These are phyloP conservation scores for Claviceps pusilla DNA, from an alignment of 2,329 filamentous ascomycete genomes.

Conservation along the genomic window DNA sequence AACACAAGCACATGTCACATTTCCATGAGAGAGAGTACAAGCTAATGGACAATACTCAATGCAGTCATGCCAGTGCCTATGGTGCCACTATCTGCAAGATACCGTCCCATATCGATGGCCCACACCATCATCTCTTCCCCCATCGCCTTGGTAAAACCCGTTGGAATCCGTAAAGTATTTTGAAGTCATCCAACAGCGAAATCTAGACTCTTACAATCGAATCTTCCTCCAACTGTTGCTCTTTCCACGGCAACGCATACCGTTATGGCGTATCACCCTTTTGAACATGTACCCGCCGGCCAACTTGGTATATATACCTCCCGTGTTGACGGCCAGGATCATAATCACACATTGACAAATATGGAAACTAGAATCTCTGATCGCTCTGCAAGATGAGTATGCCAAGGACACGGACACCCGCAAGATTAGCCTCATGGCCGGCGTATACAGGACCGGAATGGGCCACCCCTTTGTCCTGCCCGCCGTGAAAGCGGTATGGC, in stretches of 20 bases:
- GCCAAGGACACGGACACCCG: not conserved
- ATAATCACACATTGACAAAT: not conserved
- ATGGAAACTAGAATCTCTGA: not conserved
- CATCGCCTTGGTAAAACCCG: not conserved
- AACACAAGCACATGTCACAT: not conserved
- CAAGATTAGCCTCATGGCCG: not conserved
- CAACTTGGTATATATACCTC: not conserved
- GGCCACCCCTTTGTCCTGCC: not conserved
- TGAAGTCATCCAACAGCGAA: not conserved
- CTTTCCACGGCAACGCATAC: not conserved
- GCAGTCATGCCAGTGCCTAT: not conserved
- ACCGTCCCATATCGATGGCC: not conserved
- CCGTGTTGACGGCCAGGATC: not conserved
- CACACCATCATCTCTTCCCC: not conserved
- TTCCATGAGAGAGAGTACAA: not conserved
- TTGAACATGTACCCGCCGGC: not conserved
- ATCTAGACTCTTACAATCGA: not conserved
- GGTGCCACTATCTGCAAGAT: not conserved
- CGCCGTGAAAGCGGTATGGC: not conserved
- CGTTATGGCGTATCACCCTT: not conserved
- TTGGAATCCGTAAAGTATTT: too few species aligned
- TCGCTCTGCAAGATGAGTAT: not conserved
- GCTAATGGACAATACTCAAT: not conserved
- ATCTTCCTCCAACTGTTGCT: not conserved
- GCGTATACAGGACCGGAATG: not conserved